Conservation (phyloP, 192 early-diverging fungal species). For the Phlyctochytrium planicorne region DNA sequence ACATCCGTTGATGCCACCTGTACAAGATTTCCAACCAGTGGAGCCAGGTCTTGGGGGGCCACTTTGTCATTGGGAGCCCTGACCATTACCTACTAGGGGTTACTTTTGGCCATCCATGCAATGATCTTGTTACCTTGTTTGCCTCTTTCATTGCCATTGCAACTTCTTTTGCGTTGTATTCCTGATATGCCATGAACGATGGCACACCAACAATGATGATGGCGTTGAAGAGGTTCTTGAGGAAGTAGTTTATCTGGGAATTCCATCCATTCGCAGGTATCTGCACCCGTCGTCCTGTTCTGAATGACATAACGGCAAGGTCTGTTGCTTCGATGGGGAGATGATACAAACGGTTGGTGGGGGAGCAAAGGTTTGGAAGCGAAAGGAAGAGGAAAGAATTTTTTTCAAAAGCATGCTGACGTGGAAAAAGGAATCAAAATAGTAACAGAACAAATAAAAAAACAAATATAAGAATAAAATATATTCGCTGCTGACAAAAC, state of each 20-base stretch:
- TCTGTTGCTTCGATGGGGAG: too few relatives aligned
- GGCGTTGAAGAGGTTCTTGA: background rate
- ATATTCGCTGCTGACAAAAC: background rate
- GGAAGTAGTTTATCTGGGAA: background rate
- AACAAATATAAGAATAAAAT: background rate
- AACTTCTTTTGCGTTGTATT: constrained; percentile 3
- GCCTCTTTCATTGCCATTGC: constrained; percentile 18
- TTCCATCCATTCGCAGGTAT: background rate
- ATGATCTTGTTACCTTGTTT: background rate
- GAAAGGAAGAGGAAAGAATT: too few relatives aligned
- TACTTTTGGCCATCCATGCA: too few relatives aligned
- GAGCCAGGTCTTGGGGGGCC: too few relatives aligned
- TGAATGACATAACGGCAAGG: constrained; percentile 4
- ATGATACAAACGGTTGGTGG: too few relatives aligned
- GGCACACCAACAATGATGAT: too few relatives aligned
- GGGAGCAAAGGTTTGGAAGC: too few relatives aligned
- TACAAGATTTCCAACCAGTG: constrained; percentile 14
- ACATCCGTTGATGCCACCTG: constrained; percentile 10
- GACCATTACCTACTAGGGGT: too few relatives aligned
- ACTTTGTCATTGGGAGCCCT: too few relatives aligned
- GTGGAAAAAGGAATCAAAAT: too few relatives aligned
- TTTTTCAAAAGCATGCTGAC: too few relatives aligned
- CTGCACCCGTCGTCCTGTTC: background rate
- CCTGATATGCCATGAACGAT: constrained; percentile 9
- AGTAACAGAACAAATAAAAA: background rate